phyloP scores from a whole-genome alignment of 208 protist species.

The Lotmaria passim region DNA sequence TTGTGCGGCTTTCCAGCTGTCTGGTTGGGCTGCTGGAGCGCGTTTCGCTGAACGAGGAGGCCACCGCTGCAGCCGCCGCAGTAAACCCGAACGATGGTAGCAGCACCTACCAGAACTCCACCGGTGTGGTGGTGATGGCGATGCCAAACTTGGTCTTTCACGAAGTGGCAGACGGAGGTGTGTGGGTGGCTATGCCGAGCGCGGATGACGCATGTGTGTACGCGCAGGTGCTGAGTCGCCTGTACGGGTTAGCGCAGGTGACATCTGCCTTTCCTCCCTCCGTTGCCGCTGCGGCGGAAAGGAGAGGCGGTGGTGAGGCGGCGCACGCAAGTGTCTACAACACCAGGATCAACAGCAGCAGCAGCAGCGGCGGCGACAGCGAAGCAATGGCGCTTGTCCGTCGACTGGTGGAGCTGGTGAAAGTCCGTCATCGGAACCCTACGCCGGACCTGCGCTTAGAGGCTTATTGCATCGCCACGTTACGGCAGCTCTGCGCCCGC shows the following conservation, averaged over 20 bases:
- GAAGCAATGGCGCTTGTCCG: conserved; percentile 15
- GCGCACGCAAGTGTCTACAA: background rate
- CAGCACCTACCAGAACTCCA: background rate
- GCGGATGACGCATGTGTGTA: conserved; percentile 32
- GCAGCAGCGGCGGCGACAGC: background rate
- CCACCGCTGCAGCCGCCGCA: background rate
- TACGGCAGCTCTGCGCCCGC: conserved; percentile 42
- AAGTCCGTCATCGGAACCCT: conserved; percentile 45
- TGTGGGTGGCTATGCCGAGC: conserved; percentile 26
- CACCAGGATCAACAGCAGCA: background rate
- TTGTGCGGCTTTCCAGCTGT: conserved; percentile 43
- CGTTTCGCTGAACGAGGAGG: background rate
- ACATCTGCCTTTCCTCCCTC: conserved; percentile 29
- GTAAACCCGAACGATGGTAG: background rate
- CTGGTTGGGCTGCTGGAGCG: conserved; percentile 54
- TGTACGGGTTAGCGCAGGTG: conserved; percentile 31
- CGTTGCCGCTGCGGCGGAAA: background rate
- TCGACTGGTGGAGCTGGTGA: conserved; percentile 33
- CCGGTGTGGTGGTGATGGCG: background rate
- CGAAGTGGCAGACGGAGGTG: conserved; percentile 20
- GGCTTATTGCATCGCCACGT: conserved; percentile 49
- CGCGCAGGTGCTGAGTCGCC: conserved; percentile 20
- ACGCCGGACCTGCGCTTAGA: conserved; percentile 59
- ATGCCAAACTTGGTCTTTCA: conserved; percentile 17
- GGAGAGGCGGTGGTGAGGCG: background rate